phyloP scores from a whole-genome alignment of 768 basidiomycete species.

The Lentinula guzmanii region DNA sequence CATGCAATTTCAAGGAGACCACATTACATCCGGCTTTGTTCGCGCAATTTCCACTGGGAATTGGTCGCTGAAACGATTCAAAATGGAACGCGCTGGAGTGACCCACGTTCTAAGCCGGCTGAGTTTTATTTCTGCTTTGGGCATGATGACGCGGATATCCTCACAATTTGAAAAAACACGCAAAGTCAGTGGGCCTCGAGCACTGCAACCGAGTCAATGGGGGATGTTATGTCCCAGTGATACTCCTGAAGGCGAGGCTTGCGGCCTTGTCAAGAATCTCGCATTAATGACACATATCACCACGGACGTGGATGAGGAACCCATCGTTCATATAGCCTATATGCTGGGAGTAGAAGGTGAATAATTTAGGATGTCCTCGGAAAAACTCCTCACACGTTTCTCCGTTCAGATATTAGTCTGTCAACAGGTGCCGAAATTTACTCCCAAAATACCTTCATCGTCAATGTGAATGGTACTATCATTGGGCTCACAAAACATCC shows the following conservation, averaged over 20 bases:
- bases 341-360: conserved; percentile 96
- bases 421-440: conserved; percentile 96
- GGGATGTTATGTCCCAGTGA: conserved; percentile 97
- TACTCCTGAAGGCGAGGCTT: conserved; percentile 99
- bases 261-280: conserved; percentile 96
- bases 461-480: conserved; percentile 95
- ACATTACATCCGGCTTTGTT: conserved; percentile 92
- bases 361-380: conserved; percentile 14
- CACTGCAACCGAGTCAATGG: conserved; percentile 98
- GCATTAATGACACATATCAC: conserved; percentile 99
- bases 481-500: conserved; percentile 90
- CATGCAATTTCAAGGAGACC: conserved; percentile 94
- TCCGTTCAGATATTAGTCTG: conserved; percentile 73
- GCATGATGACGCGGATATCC: conserved; percentile 99
- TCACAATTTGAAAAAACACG: conserved; percentile 99
- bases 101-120: conserved; percentile 95
- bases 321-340: conserved; percentile 82
- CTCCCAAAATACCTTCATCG: conserved; percentile 85
- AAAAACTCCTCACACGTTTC: conserved; percentile 6
- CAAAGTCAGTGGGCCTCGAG: conserved; percentile 96
- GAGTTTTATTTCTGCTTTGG: conserved; percentile 94
- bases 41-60: conserved; percentile 98
- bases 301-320: conserved; percentile 95
- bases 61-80: conserved; percentile 98
- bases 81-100: conserved; percentile 98